Conservation (phyloP, 2,329 filamentous ascomycete genomes). For the Geoglossum cookeanum region DNA sequence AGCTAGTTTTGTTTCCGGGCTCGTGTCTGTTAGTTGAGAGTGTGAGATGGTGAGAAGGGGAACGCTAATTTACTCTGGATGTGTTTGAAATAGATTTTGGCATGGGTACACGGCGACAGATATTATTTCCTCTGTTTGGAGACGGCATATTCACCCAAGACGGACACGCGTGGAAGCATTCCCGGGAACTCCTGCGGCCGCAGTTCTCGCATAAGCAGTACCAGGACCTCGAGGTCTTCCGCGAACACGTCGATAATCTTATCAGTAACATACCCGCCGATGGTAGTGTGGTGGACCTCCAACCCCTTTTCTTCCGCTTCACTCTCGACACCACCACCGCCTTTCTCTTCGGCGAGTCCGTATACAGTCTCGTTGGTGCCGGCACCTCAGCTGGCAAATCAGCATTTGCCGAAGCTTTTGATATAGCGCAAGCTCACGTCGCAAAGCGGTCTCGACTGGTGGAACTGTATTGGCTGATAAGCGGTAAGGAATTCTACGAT, state of each 20-base stretch:
- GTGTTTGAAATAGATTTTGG: conserved; percentile 41
- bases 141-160: conserved; percentile 68
- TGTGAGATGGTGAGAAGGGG: background rate
- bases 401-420: conserved; percentile 18
- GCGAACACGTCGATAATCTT: conserved; percentile 46
- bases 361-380: conserved; percentile 19
- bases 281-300: conserved; percentile 41
- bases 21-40: background rate
- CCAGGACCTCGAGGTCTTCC: conserved; percentile 63
- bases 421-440: conserved; percentile 10
- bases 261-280: conserved; percentile 13
- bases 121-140: conserved; percentile 61
- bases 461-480: background rate
- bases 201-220: conserved; percentile 77
- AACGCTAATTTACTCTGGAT: background rate
- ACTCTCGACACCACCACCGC: conserved; percentile 75
- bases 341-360: conserved; percentile 63
- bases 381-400: background rate
- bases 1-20: too few species aligned
- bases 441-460: background rate
- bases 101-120: conserved; percentile 41
- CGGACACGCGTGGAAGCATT: conserved; percentile 57
- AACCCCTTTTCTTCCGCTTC: conserved; percentile 64
- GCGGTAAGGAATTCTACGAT: conserved; percentile 7
- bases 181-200: conserved; percentile 60